Percentiles rank a stretch among this genome's conserved stretches.
Conservation (phyloP, 805 yeast genomes). For the Komagataella kurtzmanii region DNA sequence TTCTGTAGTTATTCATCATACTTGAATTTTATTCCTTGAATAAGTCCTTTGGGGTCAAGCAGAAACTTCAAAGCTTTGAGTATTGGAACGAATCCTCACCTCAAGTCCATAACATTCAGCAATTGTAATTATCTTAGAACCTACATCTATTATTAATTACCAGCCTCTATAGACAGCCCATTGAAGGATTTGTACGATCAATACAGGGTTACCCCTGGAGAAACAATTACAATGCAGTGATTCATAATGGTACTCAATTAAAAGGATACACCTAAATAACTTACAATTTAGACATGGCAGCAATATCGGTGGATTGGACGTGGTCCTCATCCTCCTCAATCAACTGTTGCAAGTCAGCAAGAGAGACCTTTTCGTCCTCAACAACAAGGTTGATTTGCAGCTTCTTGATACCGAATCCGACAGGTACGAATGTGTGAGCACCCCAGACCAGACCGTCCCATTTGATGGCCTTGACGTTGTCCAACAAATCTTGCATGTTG, state of each 20-base stretch:
- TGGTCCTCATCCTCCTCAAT: conserved; percentile 95
- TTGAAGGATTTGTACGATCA: too few relatives aligned
- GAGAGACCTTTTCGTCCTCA: conserved; percentile 92
- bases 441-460: conserved; percentile 97
- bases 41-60: too few relatives aligned
- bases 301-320: conserved; percentile 97
- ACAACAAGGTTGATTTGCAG: conserved; percentile 96
- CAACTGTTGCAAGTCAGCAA: conserved; percentile 71
- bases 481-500: conserved; percentile 77
- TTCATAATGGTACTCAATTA: neutral
- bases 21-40: too few relatives aligned
- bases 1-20: too few relatives aligned
- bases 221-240: neutral
- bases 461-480: conserved; percentile 73
- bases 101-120: too few relatives aligned
- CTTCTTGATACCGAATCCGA: conserved; percentile 99
- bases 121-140: too few relatives aligned
- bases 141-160: too few relatives aligned
- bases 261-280: conserved; percentile 7
- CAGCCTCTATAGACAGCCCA: too few relatives aligned
- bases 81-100: too few relatives aligned
- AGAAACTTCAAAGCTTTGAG: too few relatives aligned
- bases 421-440: conserved; percentile 90
- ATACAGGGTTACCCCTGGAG: too few relatives aligned
- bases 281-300: conserved; percentile 97